Evolutionary conservation across 768 basidiomycete genomes (phyloP).

Genomic region (Clavaria fumosa): DNA sequence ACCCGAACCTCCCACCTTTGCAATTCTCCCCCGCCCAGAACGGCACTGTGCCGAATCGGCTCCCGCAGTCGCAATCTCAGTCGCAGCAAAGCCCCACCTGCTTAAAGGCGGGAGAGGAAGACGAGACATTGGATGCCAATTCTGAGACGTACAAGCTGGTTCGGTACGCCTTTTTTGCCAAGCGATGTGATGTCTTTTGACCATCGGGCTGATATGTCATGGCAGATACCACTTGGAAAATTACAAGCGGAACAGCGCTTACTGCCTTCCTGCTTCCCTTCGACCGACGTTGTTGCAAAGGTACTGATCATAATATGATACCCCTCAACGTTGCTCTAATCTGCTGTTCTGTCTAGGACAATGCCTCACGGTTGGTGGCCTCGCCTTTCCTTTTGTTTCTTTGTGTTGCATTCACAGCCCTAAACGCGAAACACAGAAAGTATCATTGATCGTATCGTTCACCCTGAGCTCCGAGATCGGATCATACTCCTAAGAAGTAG

Average conservation of each 20-base stretch:
- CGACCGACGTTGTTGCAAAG: conserved; percentile 82
- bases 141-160: conserved; percentile 77
- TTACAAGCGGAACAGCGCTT: conserved; percentile 69
- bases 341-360: conserved; percentile 32
- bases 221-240: conserved; percentile 86
- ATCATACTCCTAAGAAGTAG: conserved; percentile 84
- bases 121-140: too few relatives aligned
- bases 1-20: conserved; percentile 34
- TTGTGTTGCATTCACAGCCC: conserved; percentile 5
- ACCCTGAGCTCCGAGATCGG: conserved; percentile 80
- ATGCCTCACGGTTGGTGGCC: conserved; percentile 59
- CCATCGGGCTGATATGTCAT: conserved; percentile 1
- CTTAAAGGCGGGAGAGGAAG: too few relatives aligned
- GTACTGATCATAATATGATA: too few relatives aligned
- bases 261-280: conserved; percentile 78
- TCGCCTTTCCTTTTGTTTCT: conserved; percentile 3
- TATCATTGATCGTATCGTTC: conserved; percentile 79
- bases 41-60: conserved; percentile 18
- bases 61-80: conserved; percentile 16
- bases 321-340: too few relatives aligned
- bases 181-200: neutral
- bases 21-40: conserved; percentile 26
- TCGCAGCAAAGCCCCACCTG: too few relatives aligned
- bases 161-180: conserved; percentile 29
- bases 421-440: too few relatives aligned